These are phyloP conservation scores for Rhizodiscina lignyota DNA, from an alignment of 495 filamentous ascomycete species.

Conservation along the genomic window DNA sequence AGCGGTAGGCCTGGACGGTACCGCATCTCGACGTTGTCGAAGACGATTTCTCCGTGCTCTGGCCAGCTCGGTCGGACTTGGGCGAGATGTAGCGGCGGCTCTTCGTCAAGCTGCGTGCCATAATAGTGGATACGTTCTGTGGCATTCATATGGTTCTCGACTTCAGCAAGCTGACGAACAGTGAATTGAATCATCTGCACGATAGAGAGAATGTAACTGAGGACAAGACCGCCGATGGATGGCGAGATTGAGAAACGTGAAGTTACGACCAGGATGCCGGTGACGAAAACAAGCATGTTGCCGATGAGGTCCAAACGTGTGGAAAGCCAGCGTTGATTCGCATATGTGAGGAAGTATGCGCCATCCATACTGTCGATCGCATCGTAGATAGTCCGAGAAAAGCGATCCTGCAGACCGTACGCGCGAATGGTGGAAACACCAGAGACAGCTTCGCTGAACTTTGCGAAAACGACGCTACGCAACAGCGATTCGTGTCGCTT, in stretches of 20 bases:
- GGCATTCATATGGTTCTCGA: slow-evolving; percentile 95
- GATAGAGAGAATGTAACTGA: slow-evolving; percentile 83
- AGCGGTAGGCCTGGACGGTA: slow-evolving; percentile 72
- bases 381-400: slow-evolving; percentile 45
- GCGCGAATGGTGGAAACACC: slow-evolving; percentile 76
- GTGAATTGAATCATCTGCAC: slow-evolving; percentile 96
- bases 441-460: slow-evolving; percentile 74
- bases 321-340: slow-evolving; percentile 84
- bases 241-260: slow-evolving; percentile 78
- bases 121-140: slow-evolving; percentile 92
- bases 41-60: slow-evolving; percentile 66
- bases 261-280: slow-evolving; percentile 81
- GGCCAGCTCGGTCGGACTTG: slow-evolving; percentile 63
- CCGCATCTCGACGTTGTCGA: slow-evolving; percentile 78
- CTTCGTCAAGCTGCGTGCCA: slow-evolving; percentile 70
- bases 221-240: slow-evolving; percentile 69
- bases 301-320: slow-evolving; percentile 72
- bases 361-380: slow-evolving; percentile 82
- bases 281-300: slow-evolving; percentile 66
- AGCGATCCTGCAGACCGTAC: slow-evolving; percentile 63
- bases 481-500: slow-evolving; percentile 86
- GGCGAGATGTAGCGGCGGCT: slow-evolving; percentile 58
- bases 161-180: slow-evolving; percentile 83
- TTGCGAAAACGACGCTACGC: slow-evolving; percentile 75
- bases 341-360: slow-evolving; percentile 86